A percentile compares a stretch with the other conserved stretches of the same genome.
Conservation (phyloP, 2,329 filamentous ascomycete genomes). For the Hymenoscyphus repandus region DNA sequence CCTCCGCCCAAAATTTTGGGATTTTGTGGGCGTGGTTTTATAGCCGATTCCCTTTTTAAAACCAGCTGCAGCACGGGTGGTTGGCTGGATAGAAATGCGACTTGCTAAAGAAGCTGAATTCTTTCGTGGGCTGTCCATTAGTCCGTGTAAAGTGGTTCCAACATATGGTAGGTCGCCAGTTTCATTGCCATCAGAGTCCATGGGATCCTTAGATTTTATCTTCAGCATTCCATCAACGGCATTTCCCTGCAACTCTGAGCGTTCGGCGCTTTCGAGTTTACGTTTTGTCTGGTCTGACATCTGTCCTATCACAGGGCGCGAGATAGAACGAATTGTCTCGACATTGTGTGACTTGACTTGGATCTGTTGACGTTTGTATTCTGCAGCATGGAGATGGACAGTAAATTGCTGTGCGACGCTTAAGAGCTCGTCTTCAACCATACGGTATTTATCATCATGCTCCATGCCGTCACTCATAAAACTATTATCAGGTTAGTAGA, state of each 20-base stretch:
- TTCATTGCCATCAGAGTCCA: slow-evolving; percentile 27
- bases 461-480: slow-evolving; percentile 59
- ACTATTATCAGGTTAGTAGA: slow-evolving; percentile 18
- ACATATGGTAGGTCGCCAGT: slow-evolving; percentile 29
- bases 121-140: slow-evolving; percentile 39
- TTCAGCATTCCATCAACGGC: slow-evolving; percentile 23
- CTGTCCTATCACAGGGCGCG: slow-evolving; percentile 33
- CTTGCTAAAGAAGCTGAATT: slow-evolving; percentile 27
- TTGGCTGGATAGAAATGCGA: slow-evolving; percentile 14
- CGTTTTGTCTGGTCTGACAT: slow-evolving; percentile 28
- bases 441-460: slow-evolving; percentile 69
- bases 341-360: slow-evolving; percentile 50
- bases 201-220: slow-evolving; percentile 19
- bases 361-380: slow-evolving; percentile 64
- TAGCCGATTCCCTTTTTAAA: slow-evolving; percentile 21
- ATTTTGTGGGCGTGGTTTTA: slow-evolving; percentile 12
- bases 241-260: slow-evolving; percentile 34
- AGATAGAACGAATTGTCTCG: slow-evolving; percentile 36
- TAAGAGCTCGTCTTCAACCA: slow-evolving; percentile 80
- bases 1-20: neutral
- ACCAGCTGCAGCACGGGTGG: slow-evolving; percentile 31
- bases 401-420: slow-evolving; percentile 65
- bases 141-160: slow-evolving; percentile 36
- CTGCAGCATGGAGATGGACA: slow-evolving; percentile 68
- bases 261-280: slow-evolving; percentile 31